Evolutionary conservation across 2,329 filamentous ascomycete species (phyloP), one percentile per base, ranked within the genome.

Genomic region (Pseudogymnoascus pannorum): DNA sequence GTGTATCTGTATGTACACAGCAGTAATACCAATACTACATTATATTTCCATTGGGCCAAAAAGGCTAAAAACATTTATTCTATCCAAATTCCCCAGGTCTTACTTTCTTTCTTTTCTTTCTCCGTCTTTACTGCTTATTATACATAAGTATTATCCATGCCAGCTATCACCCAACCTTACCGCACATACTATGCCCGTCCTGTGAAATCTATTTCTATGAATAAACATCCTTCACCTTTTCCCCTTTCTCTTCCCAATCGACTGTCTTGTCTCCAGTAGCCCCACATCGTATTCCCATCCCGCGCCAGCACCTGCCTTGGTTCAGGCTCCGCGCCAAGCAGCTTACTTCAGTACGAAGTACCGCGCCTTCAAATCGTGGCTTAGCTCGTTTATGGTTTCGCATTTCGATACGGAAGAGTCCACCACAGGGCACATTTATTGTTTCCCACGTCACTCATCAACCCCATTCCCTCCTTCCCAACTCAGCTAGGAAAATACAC

Each of bases 311-410:
- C 12, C 44, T 51, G 44, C 44, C 44, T 51, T 51, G 44, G 44
- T 54, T 54, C 24, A 18, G 4, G 24, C 18, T 51, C 8, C 44
- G 44, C 44, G 44, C 44, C 44, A 54, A 54, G 24, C 44, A 54
- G 44, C 44, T 54, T 54, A 54, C 44, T 29, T n/a, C 44, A 9
- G 44, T 51, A 51, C 44, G 44, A 51, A 51, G 44, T 51, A 51
- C 44, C 44, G 44, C 29, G 44, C 44, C 44, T 31, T 8, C 44
- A 54, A 54, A 54, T 54, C 44, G 44, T 54, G 44, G 44, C 44
- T 54, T 54, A 54, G 44, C 44, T 54, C 44, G 44, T 31, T 54
- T 54, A 29, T 54, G 31, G 24, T 54, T 31, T 31, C 44, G 44
- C 44, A 54, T 54, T 31, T 18, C 44, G 7, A 54, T 54, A 54